phyloP scores from a whole-genome alignment of 2,329 filamentous ascomycete genomes.

The Clarireedia homoeocarpa region DNA sequence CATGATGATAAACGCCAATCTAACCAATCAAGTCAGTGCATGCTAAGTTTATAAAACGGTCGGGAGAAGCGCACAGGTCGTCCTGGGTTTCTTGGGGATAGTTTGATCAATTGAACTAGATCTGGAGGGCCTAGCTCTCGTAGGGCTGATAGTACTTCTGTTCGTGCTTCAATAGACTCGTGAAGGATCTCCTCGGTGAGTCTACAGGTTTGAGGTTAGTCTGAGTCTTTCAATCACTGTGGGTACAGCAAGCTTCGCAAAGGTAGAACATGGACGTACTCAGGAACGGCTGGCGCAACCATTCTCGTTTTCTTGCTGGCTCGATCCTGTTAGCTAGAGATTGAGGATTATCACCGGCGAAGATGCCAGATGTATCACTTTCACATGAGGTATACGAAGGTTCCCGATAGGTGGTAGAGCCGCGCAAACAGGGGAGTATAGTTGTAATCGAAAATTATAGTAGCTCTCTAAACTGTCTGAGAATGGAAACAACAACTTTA shows the following conservation, averaged over 20 bases:
- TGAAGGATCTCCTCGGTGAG: constrained; percentile 90
- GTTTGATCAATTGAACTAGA: constrained; percentile 88
- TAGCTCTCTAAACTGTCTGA: neutral
- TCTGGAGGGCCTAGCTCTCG: constrained; percentile 94
- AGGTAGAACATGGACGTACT: constrained; percentile 44
- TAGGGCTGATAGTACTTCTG: constrained; percentile 75
- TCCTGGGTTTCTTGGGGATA: constrained; percentile 47
- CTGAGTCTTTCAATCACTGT: constrained; percentile 13
- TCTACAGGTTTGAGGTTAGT: constrained; percentile 38
- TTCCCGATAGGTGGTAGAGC: neutral
- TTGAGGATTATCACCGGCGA: neutral
- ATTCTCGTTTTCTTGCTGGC: constrained; percentile 16
- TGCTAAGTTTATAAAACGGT: neutral
- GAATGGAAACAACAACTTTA: neutral
- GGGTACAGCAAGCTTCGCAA: neutral
- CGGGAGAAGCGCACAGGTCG: constrained; percentile 42
- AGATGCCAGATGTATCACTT: neutral
- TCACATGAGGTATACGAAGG: neutral
- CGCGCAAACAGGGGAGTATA: neutral
- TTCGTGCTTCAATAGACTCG: constrained; percentile 85
- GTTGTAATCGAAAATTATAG: too few species aligned
- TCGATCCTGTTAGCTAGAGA: neutral
- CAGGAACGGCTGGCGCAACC: constrained; percentile 60
- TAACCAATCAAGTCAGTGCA: constrained; percentile 32
- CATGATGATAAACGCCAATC: constrained; percentile 95